Percentiles rank a stretch among this genome's conserved stretches.
phyloP scores from a whole-genome alignment of 805 yeast genomes.

The Clavispora phyllophila region DNA sequence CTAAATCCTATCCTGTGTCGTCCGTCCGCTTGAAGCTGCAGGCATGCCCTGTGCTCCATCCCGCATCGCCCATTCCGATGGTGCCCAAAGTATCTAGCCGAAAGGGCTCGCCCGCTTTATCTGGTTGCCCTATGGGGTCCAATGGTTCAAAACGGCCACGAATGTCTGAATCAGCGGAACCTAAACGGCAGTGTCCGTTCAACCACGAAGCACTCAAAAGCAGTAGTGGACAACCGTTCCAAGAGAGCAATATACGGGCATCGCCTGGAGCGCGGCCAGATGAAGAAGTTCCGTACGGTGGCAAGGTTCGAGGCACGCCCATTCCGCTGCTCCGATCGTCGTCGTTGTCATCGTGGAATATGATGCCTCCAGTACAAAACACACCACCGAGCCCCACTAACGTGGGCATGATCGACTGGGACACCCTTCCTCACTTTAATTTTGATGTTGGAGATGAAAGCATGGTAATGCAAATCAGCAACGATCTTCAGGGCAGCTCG shows the following conservation, averaged over 20 bases:
- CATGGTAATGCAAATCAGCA: slow-evolving; percentile 20
- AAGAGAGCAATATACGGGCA: slow-evolving; percentile 1
- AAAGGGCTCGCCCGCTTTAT: neutral
- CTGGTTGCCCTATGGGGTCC: slow-evolving; percentile 9
- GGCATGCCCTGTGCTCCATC: slow-evolving; percentile 16
- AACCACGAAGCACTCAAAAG: slow-evolving; percentile 17
- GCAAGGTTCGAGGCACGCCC: slow-evolving; percentile 2
- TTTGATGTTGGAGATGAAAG: slow-evolving; percentile 27
- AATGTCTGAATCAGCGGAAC: neutral
- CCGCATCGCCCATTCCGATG: slow-evolving; percentile 9
- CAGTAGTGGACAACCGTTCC: neutral
- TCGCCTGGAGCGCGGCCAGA: neutral
- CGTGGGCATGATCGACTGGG: slow-evolving; percentile 13
- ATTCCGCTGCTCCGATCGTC: neutral
- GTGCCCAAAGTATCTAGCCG: slow-evolving; percentile 8
- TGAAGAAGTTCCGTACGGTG: neutral
- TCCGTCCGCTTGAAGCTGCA: slow-evolving; percentile 9
- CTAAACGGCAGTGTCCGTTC: slow-evolving; percentile 29
- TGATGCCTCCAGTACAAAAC: neutral
- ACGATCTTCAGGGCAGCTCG: slow-evolving; percentile 7
- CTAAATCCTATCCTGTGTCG: slow-evolving; percentile 24
- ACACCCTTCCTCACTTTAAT: slow-evolving; percentile 22
- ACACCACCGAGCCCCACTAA: neutral
- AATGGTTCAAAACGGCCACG: neutral
- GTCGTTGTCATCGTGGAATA: slow-evolving; percentile 1